phyloP scores from a whole-genome alignment of 164 flowering plant species.

The Annona cherimola region DNA sequence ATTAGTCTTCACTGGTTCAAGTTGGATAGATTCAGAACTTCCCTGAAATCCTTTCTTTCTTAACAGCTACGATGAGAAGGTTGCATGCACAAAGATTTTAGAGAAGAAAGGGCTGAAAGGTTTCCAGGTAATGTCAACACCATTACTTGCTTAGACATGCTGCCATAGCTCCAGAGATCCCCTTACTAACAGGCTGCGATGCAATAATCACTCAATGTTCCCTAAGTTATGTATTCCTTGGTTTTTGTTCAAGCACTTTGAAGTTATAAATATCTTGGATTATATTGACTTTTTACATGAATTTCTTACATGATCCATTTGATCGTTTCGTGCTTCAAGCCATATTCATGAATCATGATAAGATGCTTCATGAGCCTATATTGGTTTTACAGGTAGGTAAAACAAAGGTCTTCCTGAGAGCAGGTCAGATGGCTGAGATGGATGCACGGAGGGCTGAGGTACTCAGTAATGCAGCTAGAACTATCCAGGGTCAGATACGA shows the following conservation, averaged over 20 bases:
- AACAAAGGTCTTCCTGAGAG: conserved; percentile 76
- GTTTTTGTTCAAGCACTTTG: background rate
- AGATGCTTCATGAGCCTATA: background rate
- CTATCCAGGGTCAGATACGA: conserved; percentile 51
- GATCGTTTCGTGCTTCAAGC: background rate
- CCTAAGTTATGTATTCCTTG: background rate
- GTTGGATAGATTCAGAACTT: background rate
- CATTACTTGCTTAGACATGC: background rate
- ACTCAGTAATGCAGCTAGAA: conserved; percentile 51
- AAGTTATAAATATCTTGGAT: too few species aligned
- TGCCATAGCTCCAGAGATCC: background rate
- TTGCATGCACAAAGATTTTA: conserved; percentile 63
- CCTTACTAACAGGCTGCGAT: background rate
- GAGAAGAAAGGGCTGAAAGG: conserved; percentile 64
- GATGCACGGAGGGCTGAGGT: conserved; percentile 66
- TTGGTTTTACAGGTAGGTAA: conserved; percentile 62
- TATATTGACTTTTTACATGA: background rate
- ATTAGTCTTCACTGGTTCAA: background rate
- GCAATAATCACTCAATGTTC: background rate
- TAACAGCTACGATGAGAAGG: conserved; percentile 66
- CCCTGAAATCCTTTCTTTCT: conserved; percentile 11
- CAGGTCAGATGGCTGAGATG: conserved; percentile 93
- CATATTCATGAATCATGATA: background rate
- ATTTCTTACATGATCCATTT: too few species aligned
- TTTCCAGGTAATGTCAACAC: conserved; percentile 51